Evolutionary conservation across 2,329 filamentous ascomycete genomes (phyloP).

Genomic region (Fusarium neocosmosporiellum): DNA sequence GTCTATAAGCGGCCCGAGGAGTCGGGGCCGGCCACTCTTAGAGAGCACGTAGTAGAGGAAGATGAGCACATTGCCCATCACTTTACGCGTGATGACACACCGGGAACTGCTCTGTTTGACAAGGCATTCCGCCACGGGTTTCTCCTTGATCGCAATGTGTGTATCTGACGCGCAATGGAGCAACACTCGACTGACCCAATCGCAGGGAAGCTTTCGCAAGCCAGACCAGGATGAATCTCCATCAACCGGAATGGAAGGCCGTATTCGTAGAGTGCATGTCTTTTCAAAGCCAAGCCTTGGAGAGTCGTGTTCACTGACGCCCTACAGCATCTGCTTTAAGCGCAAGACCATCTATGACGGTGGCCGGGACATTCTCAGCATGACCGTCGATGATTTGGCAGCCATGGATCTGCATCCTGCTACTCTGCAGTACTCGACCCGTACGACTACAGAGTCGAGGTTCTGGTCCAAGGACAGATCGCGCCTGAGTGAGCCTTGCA

Average conservation of each 20-base stretch:
- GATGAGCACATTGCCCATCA: slow-evolving; percentile 48
- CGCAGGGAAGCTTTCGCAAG: slow-evolving; percentile 42
- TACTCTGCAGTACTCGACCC: slow-evolving; percentile 53
- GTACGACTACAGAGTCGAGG: slow-evolving; percentile 53
- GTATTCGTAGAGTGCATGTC: slow-evolving; percentile 51
- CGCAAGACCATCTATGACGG: slow-evolving; percentile 47
- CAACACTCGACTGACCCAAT: background rate
- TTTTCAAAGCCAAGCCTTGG: background rate
- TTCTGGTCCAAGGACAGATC: slow-evolving; percentile 54
- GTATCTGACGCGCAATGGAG: background rate
- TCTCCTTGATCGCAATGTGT: slow-evolving; percentile 45
- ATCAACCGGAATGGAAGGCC: slow-evolving; percentile 46
- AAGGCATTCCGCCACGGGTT: slow-evolving; percentile 48
- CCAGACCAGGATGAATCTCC: slow-evolving; percentile 34
- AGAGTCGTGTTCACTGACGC: slow-evolving; percentile 3
- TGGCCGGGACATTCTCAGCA: slow-evolving; percentile 50
- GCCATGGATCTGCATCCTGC: slow-evolving; percentile 53
- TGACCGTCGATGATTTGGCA: slow-evolving; percentile 49
- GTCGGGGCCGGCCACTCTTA: slow-evolving; percentile 9
- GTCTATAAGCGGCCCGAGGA: slow-evolving; percentile 46
- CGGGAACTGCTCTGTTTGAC: slow-evolving; percentile 47
- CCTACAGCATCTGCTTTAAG: slow-evolving; percentile 50
- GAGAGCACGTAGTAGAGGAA: slow-evolving; percentile 14
- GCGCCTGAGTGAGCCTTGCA: slow-evolving; percentile 45
- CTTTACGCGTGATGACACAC: slow-evolving; percentile 48